phyloP scores from a whole-genome alignment of 106 monocot species.

The Alisma plantagoaquatica region DNA sequence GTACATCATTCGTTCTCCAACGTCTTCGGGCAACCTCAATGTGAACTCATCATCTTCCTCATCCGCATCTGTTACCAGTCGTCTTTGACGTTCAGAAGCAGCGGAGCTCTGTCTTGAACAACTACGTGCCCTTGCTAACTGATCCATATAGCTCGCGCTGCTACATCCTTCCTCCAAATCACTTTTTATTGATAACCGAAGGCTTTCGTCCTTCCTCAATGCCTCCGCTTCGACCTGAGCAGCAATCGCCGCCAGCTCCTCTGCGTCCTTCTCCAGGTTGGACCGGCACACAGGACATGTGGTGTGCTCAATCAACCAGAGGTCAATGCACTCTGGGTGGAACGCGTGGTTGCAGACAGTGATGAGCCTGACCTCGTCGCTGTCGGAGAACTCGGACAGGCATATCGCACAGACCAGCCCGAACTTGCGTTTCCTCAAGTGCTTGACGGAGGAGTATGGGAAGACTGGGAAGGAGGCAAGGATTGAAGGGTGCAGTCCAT shows the following conservation, averaged over 20 bases:
- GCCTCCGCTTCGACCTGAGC: not conserved
- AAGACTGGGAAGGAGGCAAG: slow-evolving; percentile 6
- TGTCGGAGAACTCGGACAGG: slow-evolving; percentile 11
- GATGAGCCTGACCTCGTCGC: slow-evolving; percentile 6
- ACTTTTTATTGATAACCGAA: too few species aligned
- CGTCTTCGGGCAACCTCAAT: slow-evolving; percentile 4
- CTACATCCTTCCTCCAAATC: slow-evolving; percentile 1
- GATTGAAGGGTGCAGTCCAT: not conserved
- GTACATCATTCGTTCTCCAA: slow-evolving; percentile 1
- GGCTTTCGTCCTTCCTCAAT: too few species aligned
- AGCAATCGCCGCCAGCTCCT: not conserved
- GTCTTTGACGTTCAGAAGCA: too few species aligned
- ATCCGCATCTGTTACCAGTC: not conserved
- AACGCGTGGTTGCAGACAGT: slow-evolving; percentile 12
- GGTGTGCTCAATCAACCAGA: slow-evolving; percentile 7
- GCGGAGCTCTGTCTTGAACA: too few species aligned
- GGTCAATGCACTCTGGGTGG: slow-evolving; percentile 19
- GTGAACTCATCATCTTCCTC: slow-evolving; percentile 6
- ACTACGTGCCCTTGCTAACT: too few species aligned
- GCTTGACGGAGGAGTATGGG: slow-evolving; percentile 5
- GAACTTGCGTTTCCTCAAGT: slow-evolving; percentile 1
- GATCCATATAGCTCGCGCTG: not conserved
- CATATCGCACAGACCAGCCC: slow-evolving; percentile 12
- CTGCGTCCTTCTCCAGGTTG: slow-evolving; percentile 3
- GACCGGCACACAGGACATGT: slow-evolving; percentile 15